phyloP scores from a whole-genome alignment of 2,329 filamentous ascomycete species.

The Cercospora janseana region DNA sequence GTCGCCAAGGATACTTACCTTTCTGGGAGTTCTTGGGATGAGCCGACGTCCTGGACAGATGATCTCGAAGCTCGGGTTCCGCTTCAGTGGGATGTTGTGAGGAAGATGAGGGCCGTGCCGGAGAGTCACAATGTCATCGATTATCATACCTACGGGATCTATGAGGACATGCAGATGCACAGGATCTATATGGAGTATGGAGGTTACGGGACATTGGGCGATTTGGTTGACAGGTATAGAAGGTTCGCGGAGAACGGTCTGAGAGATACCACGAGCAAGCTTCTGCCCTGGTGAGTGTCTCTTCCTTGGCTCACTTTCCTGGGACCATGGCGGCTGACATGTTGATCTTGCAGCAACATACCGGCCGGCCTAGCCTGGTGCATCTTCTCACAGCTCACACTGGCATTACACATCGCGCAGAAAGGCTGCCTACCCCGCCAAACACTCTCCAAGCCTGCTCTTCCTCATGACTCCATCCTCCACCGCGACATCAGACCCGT shows the following conservation, averaged over 20 bases:
- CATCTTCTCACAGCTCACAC: constrained; percentile 11
- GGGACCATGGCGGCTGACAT: neutral
- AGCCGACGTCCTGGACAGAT: neutral
- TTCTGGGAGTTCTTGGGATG: neutral
- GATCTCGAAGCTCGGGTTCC: neutral
- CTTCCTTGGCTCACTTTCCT: neutral
- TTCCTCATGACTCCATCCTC: neutral
- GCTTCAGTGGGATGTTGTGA: neutral
- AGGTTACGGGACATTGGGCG: neutral
- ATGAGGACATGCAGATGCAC: neutral
- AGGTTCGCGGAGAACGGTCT: neutral
- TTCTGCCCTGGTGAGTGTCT: neutral
- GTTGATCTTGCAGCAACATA: neutral
- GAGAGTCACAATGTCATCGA: neutral
- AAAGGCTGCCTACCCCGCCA: neutral
- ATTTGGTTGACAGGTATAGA: neutral
- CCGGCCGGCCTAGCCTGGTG: constrained; percentile 11
- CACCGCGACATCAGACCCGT: constrained; percentile 13
- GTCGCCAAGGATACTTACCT: neutral
- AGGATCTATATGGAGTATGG: constrained; percentile 11
- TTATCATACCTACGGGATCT: neutral
- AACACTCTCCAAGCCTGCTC: neutral
- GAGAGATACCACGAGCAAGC: neutral
- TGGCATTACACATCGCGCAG: constrained; percentile 10
- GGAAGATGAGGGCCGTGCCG: neutral